A percentile compares a stretch with the other conserved stretches of the same genome.
Conservation (phyloP, 495 filamentous ascomycete genomes). For the Acidiella bohemica region DNA sequence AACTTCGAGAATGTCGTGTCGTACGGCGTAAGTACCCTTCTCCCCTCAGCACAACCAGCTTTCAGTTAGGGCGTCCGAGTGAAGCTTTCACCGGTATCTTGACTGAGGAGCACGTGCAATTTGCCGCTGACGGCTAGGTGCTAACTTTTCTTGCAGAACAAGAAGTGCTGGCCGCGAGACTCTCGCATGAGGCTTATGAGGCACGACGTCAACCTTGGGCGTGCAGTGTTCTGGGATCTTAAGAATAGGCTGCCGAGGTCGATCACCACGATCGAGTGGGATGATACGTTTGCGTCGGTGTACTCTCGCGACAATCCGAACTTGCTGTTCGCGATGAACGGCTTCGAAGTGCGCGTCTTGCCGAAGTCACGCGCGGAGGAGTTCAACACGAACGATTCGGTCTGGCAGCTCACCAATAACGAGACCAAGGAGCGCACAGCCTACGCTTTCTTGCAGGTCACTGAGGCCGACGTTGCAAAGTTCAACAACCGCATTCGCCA, state of each 20-base stretch:
- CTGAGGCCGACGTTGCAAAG: slow-evolving; percentile 95
- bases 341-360: slow-evolving; percentile 93
- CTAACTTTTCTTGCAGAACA: too few relatives aligned
- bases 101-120: too few relatives aligned
- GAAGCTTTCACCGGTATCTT: too few relatives aligned
- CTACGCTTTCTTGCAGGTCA: slow-evolving; percentile 95
- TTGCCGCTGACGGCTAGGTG: too few relatives aligned
- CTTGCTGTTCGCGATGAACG: slow-evolving; percentile 92
- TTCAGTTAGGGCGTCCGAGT: too few relatives aligned
- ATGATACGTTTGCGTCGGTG: slow-evolving; percentile 97
- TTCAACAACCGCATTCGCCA: slow-evolving; percentile 99
- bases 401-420: slow-evolving; percentile 95
- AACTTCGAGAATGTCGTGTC: slow-evolving; percentile 99
- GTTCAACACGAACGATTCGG: slow-evolving; percentile 93
- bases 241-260: slow-evolving; percentile 93
- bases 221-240: slow-evolving; percentile 97
- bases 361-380: slow-evolving; percentile 96
- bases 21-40: too few relatives aligned
- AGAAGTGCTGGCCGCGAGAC: slow-evolving; percentile 98
- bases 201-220: slow-evolving; percentile 95
- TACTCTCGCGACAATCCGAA: slow-evolving; percentile 99
- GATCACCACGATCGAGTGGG: slow-evolving; percentile 97
- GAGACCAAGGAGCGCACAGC: slow-evolving; percentile 93
- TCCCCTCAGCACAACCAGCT: too few relatives aligned
- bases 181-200: slow-evolving; percentile 97